Conservation (phyloP, 1,284 basidiomycete species). For the Amylostereum chailletii region DNA sequence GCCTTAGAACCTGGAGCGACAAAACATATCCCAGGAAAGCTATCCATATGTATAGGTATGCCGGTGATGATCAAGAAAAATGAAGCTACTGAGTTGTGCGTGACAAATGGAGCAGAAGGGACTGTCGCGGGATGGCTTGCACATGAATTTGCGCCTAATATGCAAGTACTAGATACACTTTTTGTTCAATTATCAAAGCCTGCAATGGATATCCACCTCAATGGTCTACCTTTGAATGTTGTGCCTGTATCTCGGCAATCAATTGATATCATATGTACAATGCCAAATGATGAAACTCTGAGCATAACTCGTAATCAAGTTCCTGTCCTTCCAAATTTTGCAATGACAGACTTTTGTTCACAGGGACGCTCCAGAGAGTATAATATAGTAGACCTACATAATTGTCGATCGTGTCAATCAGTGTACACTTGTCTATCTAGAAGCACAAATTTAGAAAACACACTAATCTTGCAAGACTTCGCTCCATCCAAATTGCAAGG, state of each 20-base stretch:
- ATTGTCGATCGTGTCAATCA: slow-evolving; percentile 21
- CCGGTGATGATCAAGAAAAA: slow-evolving; percentile 31
- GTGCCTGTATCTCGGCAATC: slow-evolving; percentile 23
- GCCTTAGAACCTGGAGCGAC: slow-evolving; percentile 13
- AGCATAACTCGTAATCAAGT: slow-evolving; percentile 23
- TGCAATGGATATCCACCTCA: slow-evolving; percentile 19
- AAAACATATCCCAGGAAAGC: slow-evolving; percentile 18
- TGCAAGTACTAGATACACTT: slow-evolving; percentile 20
- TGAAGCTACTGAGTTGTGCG: slow-evolving; percentile 26
- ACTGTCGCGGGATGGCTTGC: slow-evolving; percentile 24
- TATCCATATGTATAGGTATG: slow-evolving; percentile 28
- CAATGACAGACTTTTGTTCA: slow-evolving; percentile 31
- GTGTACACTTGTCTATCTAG: slow-evolving; percentile 29
- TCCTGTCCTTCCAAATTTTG: slow-evolving; percentile 27
- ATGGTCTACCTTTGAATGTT: slow-evolving; percentile 27
- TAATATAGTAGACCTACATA: slow-evolving; percentile 25
- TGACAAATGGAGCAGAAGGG: slow-evolving; percentile 33
- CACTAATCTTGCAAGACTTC: slow-evolving; percentile 25
- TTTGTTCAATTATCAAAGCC: slow-evolving; percentile 27
- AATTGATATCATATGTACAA: slow-evolving; percentile 9
- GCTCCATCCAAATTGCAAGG: slow-evolving; percentile 15
- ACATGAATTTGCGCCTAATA: slow-evolving; percentile 4
- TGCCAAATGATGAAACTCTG: slow-evolving; percentile 20
- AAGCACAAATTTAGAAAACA: slow-evolving; percentile 20
- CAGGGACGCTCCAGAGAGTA: slow-evolving; percentile 27